Base-by-base conservation (phyloP, 192 early-diverging fungal genomes). In the Backusella sp. region DNA sequence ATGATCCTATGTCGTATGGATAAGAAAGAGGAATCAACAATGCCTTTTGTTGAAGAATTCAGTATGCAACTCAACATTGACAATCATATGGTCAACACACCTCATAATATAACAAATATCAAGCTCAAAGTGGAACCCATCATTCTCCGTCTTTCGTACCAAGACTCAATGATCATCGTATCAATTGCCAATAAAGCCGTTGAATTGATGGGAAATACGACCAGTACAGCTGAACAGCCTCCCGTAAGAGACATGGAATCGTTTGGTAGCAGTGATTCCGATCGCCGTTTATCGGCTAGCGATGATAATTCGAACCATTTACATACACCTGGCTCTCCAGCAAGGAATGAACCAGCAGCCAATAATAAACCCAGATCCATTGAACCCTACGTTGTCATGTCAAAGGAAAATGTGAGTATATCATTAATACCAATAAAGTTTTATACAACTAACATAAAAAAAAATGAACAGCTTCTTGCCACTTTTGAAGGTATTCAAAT, bases 1-100 rank as follows among this genome's bases (percentile, higher is more conserved):
- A 90, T 95, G 82, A 87, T 90, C 21, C 83, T 97, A 15, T 96
- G 94, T 84, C 86, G 83, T 2, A 91, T 96, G 84, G 87, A 93
- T 74, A 84, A 86, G 19, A 80, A 88, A 15, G 79, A 87, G 11
- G 89, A 92, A 30, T 90, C 93, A 0, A 78, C 84, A 15, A 76
- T 94, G 37, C 88, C 85, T 9, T 90, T 97, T 68, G 89, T 97
- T 66, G 90, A 96, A 70, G 88, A 90, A 62, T 94, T 95, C 78
- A 88, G 93, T 21, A 66, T 95, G 0, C 86, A 87, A 3, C 41
- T 92, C 19, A 84, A 84, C 0, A 88, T 93, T 86, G 75, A 80
- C 5, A 82, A 79, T 32, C 88, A 88, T 4, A 79, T 82, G 14
- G 75, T 86, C 4, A 80, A 77, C 0, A 84, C 86, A 0, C 90